Evolutionary conservation across 805 yeast species (phyloP).

Genomic region (Wickerhamiella vanderwaltii): DNA sequence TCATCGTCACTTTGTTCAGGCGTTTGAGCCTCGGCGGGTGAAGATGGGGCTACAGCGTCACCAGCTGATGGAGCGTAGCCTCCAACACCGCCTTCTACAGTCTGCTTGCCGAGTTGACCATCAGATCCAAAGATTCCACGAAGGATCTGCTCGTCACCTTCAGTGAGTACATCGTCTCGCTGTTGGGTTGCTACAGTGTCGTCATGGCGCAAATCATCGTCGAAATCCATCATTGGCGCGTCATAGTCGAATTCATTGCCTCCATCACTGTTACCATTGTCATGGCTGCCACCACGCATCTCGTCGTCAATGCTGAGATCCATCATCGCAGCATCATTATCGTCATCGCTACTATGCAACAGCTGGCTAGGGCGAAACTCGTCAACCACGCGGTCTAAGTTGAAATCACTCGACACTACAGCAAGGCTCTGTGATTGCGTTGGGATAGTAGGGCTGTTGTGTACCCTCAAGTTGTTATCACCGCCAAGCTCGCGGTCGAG

Average conservation of each 20-base stretch:
- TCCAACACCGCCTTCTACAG: background rate
- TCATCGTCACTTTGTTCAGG: background rate
- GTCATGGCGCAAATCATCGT: constrained; percentile 5
- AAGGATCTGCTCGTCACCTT: constrained; percentile 7
- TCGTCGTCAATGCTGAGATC: constrained; percentile 8
- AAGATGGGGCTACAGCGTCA: background rate
- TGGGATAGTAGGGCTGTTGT: background rate
- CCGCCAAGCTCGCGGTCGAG: constrained; percentile 3
- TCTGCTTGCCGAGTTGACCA: too few relatives aligned
- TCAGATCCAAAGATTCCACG: constrained; percentile 7
- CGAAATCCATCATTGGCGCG: constrained; percentile 1
- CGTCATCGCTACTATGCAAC: background rate
- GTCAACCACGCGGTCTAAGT: constrained; percentile 3
- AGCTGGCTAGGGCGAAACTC: constrained; percentile 8
- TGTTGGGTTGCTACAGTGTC: background rate
- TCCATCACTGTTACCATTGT: too few relatives aligned
- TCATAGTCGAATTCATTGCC: too few relatives aligned
- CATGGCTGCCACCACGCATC: too few relatives aligned
- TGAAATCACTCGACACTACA: constrained; percentile 9
- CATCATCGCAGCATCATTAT: background rate
- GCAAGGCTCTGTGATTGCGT: constrained; percentile 5
- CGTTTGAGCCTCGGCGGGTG: background rate
- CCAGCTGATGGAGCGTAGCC: background rate
- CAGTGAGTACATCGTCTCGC: background rate
- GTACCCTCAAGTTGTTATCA: background rate